Percentiles rank a stretch among this genome's conserved stretches.
Evolutionary conservation across 345 rosid species (phyloP).

Genomic region (Combretum micranthum): DNA sequence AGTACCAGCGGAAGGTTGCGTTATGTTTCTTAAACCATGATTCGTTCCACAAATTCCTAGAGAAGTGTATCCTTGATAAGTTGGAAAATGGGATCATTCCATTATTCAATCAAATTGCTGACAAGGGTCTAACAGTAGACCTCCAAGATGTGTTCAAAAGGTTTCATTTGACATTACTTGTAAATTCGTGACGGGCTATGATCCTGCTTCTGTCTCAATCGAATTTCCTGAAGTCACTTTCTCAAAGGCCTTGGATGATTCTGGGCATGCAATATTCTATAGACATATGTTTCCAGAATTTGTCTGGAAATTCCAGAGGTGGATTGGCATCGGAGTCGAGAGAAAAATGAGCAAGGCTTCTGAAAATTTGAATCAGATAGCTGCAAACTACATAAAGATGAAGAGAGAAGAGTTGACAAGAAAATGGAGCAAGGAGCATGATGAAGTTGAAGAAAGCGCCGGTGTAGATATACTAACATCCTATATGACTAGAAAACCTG

Average conservation of each 20-base stretch:
- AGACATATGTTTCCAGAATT: slow-evolving; percentile 30
- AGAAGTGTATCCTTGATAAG: too few relatives aligned
- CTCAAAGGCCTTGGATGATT: slow-evolving; percentile 25
- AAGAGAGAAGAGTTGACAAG: slow-evolving; percentile 24
- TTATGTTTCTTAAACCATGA: slow-evolving; percentile 20
- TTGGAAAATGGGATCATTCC: too few relatives aligned
- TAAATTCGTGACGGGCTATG: slow-evolving; percentile 29
- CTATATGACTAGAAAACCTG: slow-evolving; percentile 19
- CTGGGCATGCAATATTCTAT: slow-evolving; percentile 29
- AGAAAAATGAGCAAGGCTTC: slow-evolving; percentile 25
- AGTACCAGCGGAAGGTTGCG: slow-evolving; percentile 32
- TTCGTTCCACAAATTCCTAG: slow-evolving; percentile 12
- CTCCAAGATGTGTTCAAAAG: slow-evolving; percentile 34
- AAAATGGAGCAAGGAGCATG: too few relatives aligned
- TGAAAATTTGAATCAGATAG: slow-evolving; percentile 13
- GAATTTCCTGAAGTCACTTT: slow-evolving; percentile 23
- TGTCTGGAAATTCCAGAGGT: slow-evolving; percentile 35
- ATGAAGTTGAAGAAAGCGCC: not conserved
- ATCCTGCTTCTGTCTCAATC: slow-evolving; percentile 25
- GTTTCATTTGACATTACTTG: slow-evolving; percentile 37
- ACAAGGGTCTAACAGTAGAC: slow-evolving; percentile 12
- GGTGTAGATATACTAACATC: slow-evolving; percentile 33
- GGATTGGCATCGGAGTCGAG: slow-evolving; percentile 32
- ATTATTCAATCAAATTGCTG: too few relatives aligned
- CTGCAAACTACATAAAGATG: slow-evolving; percentile 16